These are phyloP conservation scores for Fusarium setosum DNA, from an alignment of 2,329 filamentous ascomycete species.

Conservation along the genomic window DNA sequence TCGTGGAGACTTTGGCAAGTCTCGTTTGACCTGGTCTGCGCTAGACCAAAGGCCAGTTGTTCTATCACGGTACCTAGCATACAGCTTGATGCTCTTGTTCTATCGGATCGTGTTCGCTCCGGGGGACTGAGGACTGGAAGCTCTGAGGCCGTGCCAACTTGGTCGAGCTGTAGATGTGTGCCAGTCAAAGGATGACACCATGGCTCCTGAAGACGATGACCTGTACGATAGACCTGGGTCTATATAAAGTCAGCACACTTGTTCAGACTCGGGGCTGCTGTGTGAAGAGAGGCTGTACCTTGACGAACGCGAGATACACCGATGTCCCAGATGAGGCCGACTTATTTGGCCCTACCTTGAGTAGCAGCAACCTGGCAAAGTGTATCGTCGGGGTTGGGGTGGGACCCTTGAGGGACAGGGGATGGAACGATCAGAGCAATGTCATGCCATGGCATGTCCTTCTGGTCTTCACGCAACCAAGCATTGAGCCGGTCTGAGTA, in stretches of 20 bases:
- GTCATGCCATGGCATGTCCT: slow-evolving; percentile 13
- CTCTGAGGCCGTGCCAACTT: neutral
- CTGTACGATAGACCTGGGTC: no score
- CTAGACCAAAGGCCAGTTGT: neutral
- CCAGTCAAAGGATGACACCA: neutral
- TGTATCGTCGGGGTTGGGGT: rapidly evolving
- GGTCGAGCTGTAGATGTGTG: neutral
- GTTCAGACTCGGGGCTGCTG: no score
- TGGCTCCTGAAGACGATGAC: rapidly evolving
- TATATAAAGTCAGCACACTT: no score
- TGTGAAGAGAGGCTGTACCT: neutral
- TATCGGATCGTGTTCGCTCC: neutral
- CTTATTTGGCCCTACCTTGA: slow-evolving; percentile 4
- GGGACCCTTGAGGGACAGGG: neutral
- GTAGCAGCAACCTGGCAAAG: neutral
- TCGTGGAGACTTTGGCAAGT: no score
- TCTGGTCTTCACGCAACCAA: slow-evolving; percentile 10
- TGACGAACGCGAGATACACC: rapidly evolving
- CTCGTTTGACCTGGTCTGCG: neutral
- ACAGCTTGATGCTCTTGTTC: neutral
- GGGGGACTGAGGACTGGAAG: no score
- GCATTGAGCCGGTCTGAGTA: neutral
- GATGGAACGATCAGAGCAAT: neutral
- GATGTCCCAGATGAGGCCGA: rapidly evolving
- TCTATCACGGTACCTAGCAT: neutral